A percentile compares a stretch with the other conserved stretches of the same genome.
These are phyloP conservation scores for Ascoidea rubescens DNA, from an alignment of 805 yeast species.

Conservation along the genomic window DNA sequence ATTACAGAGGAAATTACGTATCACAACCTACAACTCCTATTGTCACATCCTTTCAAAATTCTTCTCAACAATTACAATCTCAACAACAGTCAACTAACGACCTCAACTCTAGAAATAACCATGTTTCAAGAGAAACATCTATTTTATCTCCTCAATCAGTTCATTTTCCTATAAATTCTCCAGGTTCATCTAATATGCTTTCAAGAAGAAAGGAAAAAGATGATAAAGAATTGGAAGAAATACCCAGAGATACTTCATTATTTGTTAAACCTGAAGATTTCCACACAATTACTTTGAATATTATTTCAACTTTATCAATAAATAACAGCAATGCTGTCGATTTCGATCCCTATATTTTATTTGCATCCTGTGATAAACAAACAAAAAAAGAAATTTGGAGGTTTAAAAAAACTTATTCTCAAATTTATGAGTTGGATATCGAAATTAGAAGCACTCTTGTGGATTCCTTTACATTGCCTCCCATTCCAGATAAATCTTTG, in stretches of 20 bases:
- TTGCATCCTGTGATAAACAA: slow-evolving; percentile 50
- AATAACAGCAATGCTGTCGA: slow-evolving; percentile 25
- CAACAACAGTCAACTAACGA: neutral
- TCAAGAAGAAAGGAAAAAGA: neutral
- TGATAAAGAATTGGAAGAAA: neutral
- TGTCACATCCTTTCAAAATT: neutral
- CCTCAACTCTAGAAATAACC: neutral
- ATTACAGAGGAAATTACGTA: neutral
- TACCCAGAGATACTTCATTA: slow-evolving; percentile 26
- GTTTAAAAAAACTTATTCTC: slow-evolving; percentile 48
- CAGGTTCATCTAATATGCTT: neutral
- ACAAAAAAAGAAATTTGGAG: slow-evolving; percentile 61
- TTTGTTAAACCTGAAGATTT: slow-evolving; percentile 49
- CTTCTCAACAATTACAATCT: too few species aligned
- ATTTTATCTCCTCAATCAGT: neutral
- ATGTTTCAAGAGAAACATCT: too few species aligned
- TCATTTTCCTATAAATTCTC: neutral
- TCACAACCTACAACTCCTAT: neutral
- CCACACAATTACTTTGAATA: slow-evolving; percentile 31
- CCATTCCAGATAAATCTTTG: slow-evolving; percentile 48
- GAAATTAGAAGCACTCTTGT: slow-evolving; percentile 40
- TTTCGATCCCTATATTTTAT: slow-evolving; percentile 46
- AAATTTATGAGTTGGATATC: slow-evolving; percentile 47
- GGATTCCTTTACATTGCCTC: slow-evolving; percentile 34
- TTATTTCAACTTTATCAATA: slow-evolving; percentile 32